Percentiles rank a stretch among this genome's conserved stretches.
phyloP scores from a whole-genome alignment of 441 rosid genomes.

The Dalechampia spathulata region DNA sequence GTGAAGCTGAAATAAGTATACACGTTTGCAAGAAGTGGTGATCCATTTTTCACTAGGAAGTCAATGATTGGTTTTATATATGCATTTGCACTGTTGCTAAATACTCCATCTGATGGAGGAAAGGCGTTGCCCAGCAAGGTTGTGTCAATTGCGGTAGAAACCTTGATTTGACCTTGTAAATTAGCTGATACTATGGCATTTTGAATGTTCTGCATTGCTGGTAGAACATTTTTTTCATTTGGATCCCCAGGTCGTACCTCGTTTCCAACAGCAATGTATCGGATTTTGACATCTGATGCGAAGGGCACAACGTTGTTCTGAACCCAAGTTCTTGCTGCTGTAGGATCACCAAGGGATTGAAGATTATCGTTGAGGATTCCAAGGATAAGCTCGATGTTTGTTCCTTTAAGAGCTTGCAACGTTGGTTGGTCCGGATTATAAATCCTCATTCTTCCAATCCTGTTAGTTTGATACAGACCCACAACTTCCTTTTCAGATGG shows the following conservation, averaged over 20 bases:
- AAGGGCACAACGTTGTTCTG: conserved; percentile 22
- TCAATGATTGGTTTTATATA: conserved; percentile 27
- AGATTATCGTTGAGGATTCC: conserved; percentile 23
- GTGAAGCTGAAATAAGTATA: conserved; percentile 33
- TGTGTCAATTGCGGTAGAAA: conserved; percentile 28
- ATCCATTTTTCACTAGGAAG: conserved; percentile 16
- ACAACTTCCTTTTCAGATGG: conserved; percentile 27
- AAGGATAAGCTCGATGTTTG: conserved; percentile 34
- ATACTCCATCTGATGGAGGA: conserved; percentile 29
- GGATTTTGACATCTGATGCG: conserved; percentile 21
- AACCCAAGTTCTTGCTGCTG: conserved; percentile 28
- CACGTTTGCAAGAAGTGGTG: conserved; percentile 45
- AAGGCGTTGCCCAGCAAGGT: conserved; percentile 11
- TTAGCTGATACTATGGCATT: conserved; percentile 22
- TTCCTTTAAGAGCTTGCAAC: conserved; percentile 35
- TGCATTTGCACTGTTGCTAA: conserved; percentile 1
- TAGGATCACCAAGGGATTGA: conserved; percentile 12
- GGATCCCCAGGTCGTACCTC: conserved; percentile 21
- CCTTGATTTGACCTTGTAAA: conserved; percentile 25
- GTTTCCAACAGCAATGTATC: conserved; percentile 34
- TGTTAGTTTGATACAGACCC: conserved; percentile 15
- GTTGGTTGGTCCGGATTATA: conserved; percentile 33
- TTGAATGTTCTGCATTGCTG: conserved; percentile 27
- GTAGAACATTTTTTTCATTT: conserved; percentile 18
- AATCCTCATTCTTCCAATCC: conserved; percentile 31